Base-by-base conservation (phyloP, 2,329 filamentous ascomycete species). In the Cercospora nicotianae region DNA sequence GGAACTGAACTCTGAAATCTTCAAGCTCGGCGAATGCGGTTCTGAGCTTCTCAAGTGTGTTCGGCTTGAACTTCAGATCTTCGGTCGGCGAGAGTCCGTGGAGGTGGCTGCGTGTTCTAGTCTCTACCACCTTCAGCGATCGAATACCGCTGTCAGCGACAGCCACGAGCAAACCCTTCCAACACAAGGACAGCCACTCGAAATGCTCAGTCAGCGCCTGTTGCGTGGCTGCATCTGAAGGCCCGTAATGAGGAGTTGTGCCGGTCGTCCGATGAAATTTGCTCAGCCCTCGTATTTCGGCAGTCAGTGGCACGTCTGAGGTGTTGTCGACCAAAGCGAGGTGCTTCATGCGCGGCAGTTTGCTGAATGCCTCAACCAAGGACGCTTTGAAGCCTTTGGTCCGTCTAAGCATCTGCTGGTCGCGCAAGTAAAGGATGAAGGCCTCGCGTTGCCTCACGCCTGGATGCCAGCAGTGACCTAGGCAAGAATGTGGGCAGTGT, bases 371-470 rank as follows among this genome's bases (percentile, higher is more conserved):
- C n/a, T 72, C 69, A 7, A 65, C 67, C 23, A 77, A 69, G 28
- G 73, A 66, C 16, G 65, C 28, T 26, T 63, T 68, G 65, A 74
- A 74, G 3, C 64, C 53, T 18, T 68, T 68, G 8, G 48, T 68
- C 23, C 70, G 18, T 26, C 67, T 65, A 36, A 77, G 71, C 3
- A 69, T 45, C 20, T 68, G 36, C 59, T 77, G 75, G 61, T 77
- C 75, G 7, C 64, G 28, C 20, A 72, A 60, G 69, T 76, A 76
- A 26, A 64, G 36, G 23, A 48, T 66, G 64, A 71, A 71, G n/a
- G 75, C 75, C 45, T 76, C 75, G n/a, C 59, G 67, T 30, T 76
- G 68, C 16, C 74, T 69, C 7, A 68, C 63, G 26, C 39, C 69
- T 1, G 73, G 74, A 33, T 68, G 66, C 67, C 69, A 74, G 28